These are phyloP conservation scores for Botryotinia convoluta DNA, from an alignment of 2,329 filamentous ascomycete genomes.

Conservation along the genomic window DNA sequence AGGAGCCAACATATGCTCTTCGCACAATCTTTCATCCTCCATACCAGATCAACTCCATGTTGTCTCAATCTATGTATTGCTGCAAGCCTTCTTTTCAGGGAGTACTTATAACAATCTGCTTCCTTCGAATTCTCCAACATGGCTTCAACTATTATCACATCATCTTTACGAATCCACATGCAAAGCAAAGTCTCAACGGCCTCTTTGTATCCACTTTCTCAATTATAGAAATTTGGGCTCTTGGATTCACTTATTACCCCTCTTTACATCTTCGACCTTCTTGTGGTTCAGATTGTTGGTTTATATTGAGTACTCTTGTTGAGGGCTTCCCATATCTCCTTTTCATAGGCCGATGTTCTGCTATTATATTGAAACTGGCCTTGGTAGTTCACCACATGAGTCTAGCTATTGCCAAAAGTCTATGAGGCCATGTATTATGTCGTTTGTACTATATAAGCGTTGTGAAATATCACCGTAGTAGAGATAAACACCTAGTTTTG, in stretches of 20 bases:
- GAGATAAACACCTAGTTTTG: background rate
- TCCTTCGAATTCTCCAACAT: background rate
- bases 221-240: fast-evolving
- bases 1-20: background rate
- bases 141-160: background rate
- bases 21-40: background rate
- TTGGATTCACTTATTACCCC: background rate
- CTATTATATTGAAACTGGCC: background rate
- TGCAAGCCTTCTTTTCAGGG: fast-evolving
- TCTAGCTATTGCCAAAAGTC: background rate
- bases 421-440: background rate
- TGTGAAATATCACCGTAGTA: background rate
- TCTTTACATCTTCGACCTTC: background rate
- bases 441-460: background rate
- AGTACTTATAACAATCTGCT: background rate
- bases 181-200: background rate
- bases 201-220: background rate
- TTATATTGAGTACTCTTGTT: background rate
- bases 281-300: background rate
- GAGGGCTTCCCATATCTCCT: background rate
- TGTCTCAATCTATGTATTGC: no score
- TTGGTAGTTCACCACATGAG: background rate
- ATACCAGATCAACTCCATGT: background rate
- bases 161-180: background rate
- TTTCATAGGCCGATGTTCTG: background rate